Base-by-base conservation (phyloP, 1,284 basidiomycete species). In the Chalciporus sp. region DNA sequence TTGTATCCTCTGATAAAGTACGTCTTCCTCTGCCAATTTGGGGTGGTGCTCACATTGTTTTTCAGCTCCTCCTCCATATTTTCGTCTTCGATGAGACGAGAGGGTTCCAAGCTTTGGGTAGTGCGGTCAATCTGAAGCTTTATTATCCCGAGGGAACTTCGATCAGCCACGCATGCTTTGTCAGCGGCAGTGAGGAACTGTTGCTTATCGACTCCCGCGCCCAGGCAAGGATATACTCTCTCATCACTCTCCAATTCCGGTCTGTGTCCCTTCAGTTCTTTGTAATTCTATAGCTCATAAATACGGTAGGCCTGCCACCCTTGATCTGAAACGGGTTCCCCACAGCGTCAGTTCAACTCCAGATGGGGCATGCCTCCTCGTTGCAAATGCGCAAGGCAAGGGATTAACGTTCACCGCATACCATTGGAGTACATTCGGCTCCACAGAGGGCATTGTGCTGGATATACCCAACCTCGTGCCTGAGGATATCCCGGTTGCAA, bases 201-300 rank as follows among this genome's bases (percentile, higher is more conserved):
- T 53, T 78, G 0, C 61, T 84, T 3, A 65, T 83, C 8, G 81
- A 83, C 55, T 69, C 72, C 3, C 60, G 47, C 10, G 65, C 63
- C 0, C 71, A 69, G 23, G 75, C 72, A 5, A 67, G 82, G 2
- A 72, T 83, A 2, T 84, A 76, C 57, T 84, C 82, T 5, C 58
- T 82, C 23, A 63, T 78, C 1, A 78, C 78, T 0, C 72, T 78
- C 49, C 77, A 80, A 50, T 82, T 81, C 55, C 67, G 82, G 82
- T 83, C 6, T 4, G 67, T 2, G 55, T 42, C 4, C 41, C 3
- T 42, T n/a, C 1, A 29, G 49, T 44, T 7, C 12, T 42, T 17
- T 31, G 3, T 31, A 9, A 7, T 35, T 3, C 20, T 0, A n/a
- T n/a, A 3, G 1, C 45, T 65, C 31, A 63, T 17, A 26, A 5